Conservation (phyloP, 2,329 filamentous ascomycete genomes). For the Penicillium sp. region DNA sequence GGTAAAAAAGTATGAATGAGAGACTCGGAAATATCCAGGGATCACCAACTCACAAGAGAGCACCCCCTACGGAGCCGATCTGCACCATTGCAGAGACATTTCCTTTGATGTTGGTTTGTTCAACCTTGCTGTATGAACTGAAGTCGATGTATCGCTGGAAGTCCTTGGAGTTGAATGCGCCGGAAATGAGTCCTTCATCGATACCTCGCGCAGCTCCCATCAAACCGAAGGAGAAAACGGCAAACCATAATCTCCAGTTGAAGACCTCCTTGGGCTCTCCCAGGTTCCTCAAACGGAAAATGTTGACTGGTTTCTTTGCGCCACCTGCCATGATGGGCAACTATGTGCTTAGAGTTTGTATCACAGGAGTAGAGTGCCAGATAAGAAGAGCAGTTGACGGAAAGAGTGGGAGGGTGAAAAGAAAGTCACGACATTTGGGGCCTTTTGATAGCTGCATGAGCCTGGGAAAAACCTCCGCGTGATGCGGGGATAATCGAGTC, state of each 20-base stretch:
- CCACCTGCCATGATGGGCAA: conserved; percentile 41
- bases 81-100: conserved; percentile 81
- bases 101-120: conserved; percentile 63
- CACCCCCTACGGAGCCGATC: conserved; percentile 67
- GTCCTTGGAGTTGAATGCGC: conserved; percentile 62
- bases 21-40: not conserved
- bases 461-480: not conserved
- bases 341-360: not conserved
- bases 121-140: conserved; percentile 47
- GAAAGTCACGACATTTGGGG: not conserved
- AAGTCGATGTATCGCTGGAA: conserved; percentile 59
- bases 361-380: not conserved
- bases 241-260: conserved; percentile 75
- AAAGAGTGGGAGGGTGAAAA: not conserved
- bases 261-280: conserved; percentile 65
- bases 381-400: not conserved
- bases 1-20: not conserved
- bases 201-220: conserved; percentile 71
- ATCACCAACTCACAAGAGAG: conserved; percentile 49
- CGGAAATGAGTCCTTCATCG: conserved; percentile 74
- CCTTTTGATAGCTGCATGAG: conserved; percentile 7
- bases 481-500: conserved; percentile 5
- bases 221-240: conserved; percentile 66
- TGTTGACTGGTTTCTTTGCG: conserved; percentile 39
- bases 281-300: conserved; percentile 58